These are phyloP conservation scores for Acacia crassicarpa DNA, from an alignment of 306 rosid genomes.

Conservation along the genomic window DNA sequence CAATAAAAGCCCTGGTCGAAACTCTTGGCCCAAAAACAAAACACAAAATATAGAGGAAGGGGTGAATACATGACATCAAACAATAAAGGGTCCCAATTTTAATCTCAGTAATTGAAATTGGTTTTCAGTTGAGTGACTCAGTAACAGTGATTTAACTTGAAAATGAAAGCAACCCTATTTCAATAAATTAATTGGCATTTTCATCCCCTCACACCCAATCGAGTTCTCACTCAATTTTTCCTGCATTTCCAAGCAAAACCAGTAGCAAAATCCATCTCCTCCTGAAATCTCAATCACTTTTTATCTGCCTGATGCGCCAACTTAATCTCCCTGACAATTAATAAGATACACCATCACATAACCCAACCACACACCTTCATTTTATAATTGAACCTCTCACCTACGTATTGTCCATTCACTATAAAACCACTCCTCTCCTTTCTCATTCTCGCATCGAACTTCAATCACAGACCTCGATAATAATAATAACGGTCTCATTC, in stretches of 20 bases:
- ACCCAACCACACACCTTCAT: constrained; percentile 7
- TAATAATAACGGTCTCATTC: not conserved
- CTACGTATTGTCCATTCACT: constrained; percentile 8
- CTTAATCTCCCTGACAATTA: constrained; percentile 14
- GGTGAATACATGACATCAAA: not conserved
- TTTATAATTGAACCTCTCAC: constrained; percentile 23
- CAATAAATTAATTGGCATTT: not conserved
- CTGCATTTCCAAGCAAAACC: constrained; percentile 29
- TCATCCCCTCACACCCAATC: constrained; percentile 20
- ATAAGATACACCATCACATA: not conserved
- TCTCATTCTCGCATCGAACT: not conserved
- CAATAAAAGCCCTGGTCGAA: not conserved
- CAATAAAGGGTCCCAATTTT: not conserved
- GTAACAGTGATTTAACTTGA: not conserved
- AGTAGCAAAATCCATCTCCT: constrained; percentile 4
- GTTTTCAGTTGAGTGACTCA: not conserved
- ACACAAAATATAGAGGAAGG: not conserved
- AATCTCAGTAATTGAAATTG: not conserved
- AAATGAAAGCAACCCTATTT: not conserved
- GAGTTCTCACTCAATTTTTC: constrained; percentile 19
- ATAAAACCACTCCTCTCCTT: constrained; percentile 11
- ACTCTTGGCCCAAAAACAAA: not conserved
- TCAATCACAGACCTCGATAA: constrained; percentile 1
- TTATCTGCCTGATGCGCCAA: constrained; percentile 12
- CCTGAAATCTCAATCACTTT: not conserved